Conservation (phyloP, 768 basidiomycete genomes). For the Auricularia heimuer region DNA sequence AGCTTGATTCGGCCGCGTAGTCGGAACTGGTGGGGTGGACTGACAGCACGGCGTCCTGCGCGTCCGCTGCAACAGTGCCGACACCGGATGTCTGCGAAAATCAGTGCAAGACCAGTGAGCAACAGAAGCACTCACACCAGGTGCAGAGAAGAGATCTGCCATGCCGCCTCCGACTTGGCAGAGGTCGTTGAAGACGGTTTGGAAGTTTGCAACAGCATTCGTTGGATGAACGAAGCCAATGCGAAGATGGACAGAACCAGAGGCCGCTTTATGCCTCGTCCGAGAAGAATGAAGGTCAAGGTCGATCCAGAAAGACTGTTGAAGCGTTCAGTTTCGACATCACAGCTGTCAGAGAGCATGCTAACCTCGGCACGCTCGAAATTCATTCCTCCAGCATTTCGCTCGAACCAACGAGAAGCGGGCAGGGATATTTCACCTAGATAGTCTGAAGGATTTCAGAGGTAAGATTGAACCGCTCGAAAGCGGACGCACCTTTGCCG, state of each 20-base stretch:
- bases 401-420: background rate
- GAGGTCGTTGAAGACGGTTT: background rate
- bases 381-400: background rate
- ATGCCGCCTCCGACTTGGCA: background rate
- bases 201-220: background rate
- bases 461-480: too few species aligned
- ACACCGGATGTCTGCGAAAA: background rate
- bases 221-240: constrained; percentile 4
- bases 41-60: background rate
- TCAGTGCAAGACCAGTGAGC: too few species aligned
- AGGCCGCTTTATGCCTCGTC: background rate
- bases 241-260: background rate
- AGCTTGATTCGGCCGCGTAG: background rate
- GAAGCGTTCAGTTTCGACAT: background rate
- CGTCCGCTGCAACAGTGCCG: background rate
- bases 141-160: background rate
- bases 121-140: background rate
- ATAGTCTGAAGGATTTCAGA: constrained; percentile 2
- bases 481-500: constrained; percentile 4
- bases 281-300: background rate
- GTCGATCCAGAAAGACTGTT: background rate
- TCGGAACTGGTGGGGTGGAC: background rate
- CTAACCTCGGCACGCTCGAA: background rate
- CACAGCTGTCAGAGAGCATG: background rate
- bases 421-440: constrained; percentile 3